A percentile compares a stretch with the other conserved stretches of the same genome.
Evolutionary conservation across 768 basidiomycete species (phyloP).

Genomic region (Stropharia rugosoannulata): DNA sequence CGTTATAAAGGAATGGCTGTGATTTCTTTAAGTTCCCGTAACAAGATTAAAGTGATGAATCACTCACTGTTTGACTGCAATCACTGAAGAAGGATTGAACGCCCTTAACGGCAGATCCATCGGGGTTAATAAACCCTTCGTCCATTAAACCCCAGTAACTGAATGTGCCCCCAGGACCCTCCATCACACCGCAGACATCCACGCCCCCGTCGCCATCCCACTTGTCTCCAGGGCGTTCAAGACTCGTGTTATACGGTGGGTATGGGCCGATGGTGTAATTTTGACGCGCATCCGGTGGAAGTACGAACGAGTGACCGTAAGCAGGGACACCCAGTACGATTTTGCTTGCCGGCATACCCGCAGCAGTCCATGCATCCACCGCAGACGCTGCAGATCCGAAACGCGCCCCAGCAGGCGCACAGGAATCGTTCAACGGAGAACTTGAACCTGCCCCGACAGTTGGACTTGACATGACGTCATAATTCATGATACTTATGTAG

Average conservation of each 20-base stretch:
- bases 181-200: conserved; percentile 59
- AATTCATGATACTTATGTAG: conserved; percentile 74
- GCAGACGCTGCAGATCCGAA: conserved; percentile 77
- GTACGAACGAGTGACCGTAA: conserved; percentile 79
- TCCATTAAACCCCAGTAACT: conserved; percentile 64
- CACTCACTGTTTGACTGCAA: conserved; percentile 70
- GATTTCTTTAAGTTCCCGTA: conserved; percentile 3
- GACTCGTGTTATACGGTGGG: conserved; percentile 47
- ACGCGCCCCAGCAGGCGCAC: conserved; percentile 56
- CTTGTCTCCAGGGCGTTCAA: conserved; percentile 50
- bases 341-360: conserved; percentile 69
- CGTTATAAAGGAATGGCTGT: conserved; percentile 70
- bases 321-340: conserved; percentile 84
- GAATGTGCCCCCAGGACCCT: conserved; percentile 54
- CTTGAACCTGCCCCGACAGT: conserved; percentile 69
- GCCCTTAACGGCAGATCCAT: conserved; percentile 39
- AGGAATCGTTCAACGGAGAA: conserved; percentile 80
- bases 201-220: conserved; percentile 49
- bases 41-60: neutral
- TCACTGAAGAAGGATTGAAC: conserved; percentile 56
- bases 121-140: conserved; percentile 48
- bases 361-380: conserved; percentile 69
- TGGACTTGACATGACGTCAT: conserved; percentile 60
- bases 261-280: conserved; percentile 28
- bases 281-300: conserved; percentile 33